A percentile compares a stretch with the other conserved stretches of the same genome.
phyloP scores from a whole-genome alignment of 2,329 filamentous ascomycete species.

The Thelonectria discophora region DNA sequence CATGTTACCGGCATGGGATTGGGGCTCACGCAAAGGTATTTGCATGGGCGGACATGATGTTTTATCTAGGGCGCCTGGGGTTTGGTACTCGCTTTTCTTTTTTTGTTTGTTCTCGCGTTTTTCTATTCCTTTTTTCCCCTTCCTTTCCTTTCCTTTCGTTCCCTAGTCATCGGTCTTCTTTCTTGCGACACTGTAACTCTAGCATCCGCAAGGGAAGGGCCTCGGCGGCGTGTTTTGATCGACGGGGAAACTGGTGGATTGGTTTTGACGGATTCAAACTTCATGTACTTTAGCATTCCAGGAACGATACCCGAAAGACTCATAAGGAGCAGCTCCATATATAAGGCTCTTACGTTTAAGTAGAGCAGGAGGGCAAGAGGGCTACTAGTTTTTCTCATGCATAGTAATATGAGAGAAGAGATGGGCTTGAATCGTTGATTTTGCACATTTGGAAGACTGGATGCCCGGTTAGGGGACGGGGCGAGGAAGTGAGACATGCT shows the following conservation, averaged over 20 bases:
- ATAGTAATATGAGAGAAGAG: conserved; percentile 13
- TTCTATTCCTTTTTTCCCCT: neutral
- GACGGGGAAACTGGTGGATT: conserved; percentile 16
- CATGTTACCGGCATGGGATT: conserved; percentile 26
- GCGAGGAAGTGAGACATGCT: conserved; percentile 1
- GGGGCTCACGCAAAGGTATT: conserved; percentile 33
- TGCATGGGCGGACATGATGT: conserved; percentile 40
- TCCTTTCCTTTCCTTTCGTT: conserved; percentile 1
- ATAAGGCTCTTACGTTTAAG: conserved; percentile 22
- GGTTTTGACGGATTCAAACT: conserved; percentile 24
- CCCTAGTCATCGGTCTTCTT: conserved; percentile 7
- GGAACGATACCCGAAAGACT: conserved; percentile 44
- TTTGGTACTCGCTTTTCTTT: conserved; percentile 21
- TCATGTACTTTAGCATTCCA: conserved; percentile 41
- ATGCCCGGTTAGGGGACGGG: too few relatives aligned
- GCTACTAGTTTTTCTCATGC: conserved; percentile 1
- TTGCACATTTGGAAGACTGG: neutral
- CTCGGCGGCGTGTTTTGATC: conserved; percentile 26
- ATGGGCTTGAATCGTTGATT: neutral
- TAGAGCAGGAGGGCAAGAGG: conserved; percentile 4
- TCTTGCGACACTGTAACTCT: conserved; percentile 31
- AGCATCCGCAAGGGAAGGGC: conserved; percentile 24
- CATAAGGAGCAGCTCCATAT: conserved; percentile 26
- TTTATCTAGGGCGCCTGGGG: conserved; percentile 33
- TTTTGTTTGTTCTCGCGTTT: neutral